A percentile compares a stretch with the other conserved stretches of the same genome.
Conservation (phyloP, 345 rosid genomes). For the Luvunga scandens region DNA sequence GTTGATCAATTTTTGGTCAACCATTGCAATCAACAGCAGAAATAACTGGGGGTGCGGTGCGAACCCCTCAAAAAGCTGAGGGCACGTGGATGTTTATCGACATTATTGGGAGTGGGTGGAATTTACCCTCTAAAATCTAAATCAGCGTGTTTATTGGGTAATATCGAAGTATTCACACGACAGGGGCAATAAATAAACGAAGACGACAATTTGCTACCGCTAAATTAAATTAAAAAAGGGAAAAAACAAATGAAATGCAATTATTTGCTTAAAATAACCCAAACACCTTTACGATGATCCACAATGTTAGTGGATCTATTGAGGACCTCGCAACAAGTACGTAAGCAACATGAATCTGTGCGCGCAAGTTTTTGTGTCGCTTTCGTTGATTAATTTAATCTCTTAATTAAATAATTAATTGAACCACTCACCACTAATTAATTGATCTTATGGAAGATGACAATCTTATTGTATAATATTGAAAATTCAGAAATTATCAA, state of each 20-base stretch:
- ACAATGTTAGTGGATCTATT: conserved; percentile 40
- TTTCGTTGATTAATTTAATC: background rate
- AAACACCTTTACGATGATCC: conserved; percentile 31
- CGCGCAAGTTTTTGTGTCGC: conserved; percentile 18
- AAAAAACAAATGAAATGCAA: background rate
- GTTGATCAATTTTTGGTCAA: no score
- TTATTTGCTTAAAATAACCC: conserved; percentile 16
- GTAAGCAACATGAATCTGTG: conserved; percentile 27
- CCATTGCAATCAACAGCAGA: no score
- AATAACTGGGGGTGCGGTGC: no score
- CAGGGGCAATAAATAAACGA: background rate
- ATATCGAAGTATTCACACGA: no score
- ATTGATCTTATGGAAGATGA: conserved; percentile 9
- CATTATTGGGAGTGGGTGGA: no score
- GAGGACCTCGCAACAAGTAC: conserved; percentile 34
- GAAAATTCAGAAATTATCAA: conserved; percentile 8
- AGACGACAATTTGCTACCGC: background rate
- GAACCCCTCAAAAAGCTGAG: no score
- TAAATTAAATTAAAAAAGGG: background rate
- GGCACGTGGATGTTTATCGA: no score
- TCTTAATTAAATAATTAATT: background rate
- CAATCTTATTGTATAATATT: background rate
- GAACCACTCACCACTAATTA: conserved; percentile 20
- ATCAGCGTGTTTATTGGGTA: background rate
- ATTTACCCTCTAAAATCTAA: background rate